phyloP scores from a whole-genome alignment of 768 basidiomycete genomes.

The Amanita phalloides region DNA sequence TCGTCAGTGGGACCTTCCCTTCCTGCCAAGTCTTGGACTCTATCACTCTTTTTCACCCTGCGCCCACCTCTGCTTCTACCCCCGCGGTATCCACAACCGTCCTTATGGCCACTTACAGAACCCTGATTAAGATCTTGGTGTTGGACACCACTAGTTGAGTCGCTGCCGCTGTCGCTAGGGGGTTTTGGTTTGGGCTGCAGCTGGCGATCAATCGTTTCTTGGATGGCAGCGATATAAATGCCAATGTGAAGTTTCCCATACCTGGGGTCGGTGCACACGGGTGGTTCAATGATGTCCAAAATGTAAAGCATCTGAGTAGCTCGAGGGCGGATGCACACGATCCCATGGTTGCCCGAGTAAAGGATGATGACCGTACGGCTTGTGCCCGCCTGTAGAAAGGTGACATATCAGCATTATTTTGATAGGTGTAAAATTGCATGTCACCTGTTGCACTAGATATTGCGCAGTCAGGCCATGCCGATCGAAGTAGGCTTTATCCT shows the following conservation, averaged over 20 bases:
- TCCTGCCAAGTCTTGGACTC: slow-evolving; percentile 7
- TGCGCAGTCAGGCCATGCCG: no score
- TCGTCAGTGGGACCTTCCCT: slow-evolving; percentile 6
- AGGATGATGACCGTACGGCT: no score
- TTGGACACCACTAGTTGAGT: not conserved
- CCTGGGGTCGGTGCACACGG: no score
- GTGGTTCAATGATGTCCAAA: no score
- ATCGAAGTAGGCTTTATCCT: no score
- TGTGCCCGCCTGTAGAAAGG: no score
- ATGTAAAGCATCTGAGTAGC: no score
- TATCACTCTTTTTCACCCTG: not conserved
- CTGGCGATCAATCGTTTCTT: slow-evolving; percentile 11
- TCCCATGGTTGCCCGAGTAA: no score
- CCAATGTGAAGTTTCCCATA: slow-evolving; percentile 15
- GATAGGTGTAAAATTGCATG: no score
- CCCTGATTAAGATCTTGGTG: not conserved
- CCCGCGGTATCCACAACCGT: not conserved
- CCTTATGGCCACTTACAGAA: slow-evolving; percentile 3
- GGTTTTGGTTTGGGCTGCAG: not conserved
- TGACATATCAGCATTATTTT: no score
- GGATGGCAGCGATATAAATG: slow-evolving; percentile 11
- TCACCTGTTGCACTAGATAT: no score
- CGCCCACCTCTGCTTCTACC: not conserved
- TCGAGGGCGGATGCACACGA: no score
- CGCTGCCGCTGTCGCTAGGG: slow-evolving; percentile 2